Percentiles rank a stretch among this genome's conserved stretches.
Evolutionary conservation across 2,329 filamentous ascomycete species (phyloP).

Genomic region (Cercospora berteroae): DNA sequence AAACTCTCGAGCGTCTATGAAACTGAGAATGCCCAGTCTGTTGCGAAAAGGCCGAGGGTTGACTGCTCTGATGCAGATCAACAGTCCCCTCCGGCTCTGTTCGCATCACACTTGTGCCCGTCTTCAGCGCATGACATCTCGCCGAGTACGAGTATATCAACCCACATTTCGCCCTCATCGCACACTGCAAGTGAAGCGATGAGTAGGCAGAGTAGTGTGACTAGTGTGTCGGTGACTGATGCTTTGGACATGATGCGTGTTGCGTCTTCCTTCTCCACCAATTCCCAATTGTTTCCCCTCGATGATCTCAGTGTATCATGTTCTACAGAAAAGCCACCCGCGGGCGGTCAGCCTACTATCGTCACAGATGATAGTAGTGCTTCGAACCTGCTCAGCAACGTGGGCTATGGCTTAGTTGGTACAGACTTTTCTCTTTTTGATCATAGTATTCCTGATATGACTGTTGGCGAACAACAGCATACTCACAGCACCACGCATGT

Average conservation of each 20-base stretch:
- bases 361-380: constrained; percentile 27
- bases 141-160: constrained; percentile 33
- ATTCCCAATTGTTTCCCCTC: constrained; percentile 30
- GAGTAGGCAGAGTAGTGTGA: constrained; percentile 48
- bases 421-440: constrained; percentile 29
- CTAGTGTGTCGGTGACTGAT: constrained; percentile 42
- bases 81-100: constrained; percentile 19
- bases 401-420: constrained; percentile 31
- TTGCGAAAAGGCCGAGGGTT: constrained; percentile 29
- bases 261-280: constrained; percentile 41
- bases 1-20: constrained; percentile 28
- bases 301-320: constrained; percentile 29
- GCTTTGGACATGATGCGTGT: constrained; percentile 46
- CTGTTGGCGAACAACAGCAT: constrained; percentile 19
- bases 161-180: constrained; percentile 31
- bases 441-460: constrained; percentile 26
- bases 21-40: constrained; percentile 22
- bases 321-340: constrained; percentile 27
- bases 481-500: constrained; percentile 18
- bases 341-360: constrained; percentile 29
- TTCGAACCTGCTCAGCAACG: constrained; percentile 28
- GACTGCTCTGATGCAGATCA: constrained; percentile 21
- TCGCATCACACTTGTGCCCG: constrained; percentile 23
- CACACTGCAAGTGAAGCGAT: constrained; percentile 36
- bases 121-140: constrained; percentile 27